Evolutionary conservation across 2,329 filamentous ascomycete species (phyloP).

Genomic region (Juglanconis sp.): DNA sequence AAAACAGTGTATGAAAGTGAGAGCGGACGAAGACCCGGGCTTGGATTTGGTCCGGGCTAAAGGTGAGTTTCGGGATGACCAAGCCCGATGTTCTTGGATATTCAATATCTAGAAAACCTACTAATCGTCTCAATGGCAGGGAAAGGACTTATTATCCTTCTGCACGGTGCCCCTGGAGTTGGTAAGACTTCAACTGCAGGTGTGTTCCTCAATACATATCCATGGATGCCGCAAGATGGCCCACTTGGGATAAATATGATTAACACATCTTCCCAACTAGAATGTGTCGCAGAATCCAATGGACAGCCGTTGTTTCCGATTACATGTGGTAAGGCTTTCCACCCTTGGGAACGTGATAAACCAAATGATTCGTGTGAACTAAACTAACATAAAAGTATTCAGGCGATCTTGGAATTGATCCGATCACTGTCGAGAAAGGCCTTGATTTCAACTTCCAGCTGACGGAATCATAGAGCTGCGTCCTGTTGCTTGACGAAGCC

Average conservation of each 20-base stretch:
- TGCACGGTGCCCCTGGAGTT: background rate
- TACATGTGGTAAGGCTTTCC: background rate
- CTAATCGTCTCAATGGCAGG: background rate
- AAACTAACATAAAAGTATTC: background rate
- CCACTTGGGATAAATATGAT: background rate
- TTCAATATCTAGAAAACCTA: too few species aligned
- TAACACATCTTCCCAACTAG: background rate
- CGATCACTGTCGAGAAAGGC: background rate
- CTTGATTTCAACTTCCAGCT: background rate
- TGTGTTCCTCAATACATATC: background rate
- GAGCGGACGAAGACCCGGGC: too few species aligned
- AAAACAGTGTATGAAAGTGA: too few species aligned
- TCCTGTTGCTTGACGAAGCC: slow-evolving; percentile 29
- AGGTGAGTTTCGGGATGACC: too few species aligned
- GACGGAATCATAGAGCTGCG: slow-evolving; percentile 22
- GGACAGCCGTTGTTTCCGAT: background rate
- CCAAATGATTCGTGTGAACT: background rate
- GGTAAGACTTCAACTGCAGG: background rate
- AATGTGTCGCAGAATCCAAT: background rate
- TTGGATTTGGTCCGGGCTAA: too few species aligned
- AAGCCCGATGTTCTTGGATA: too few species aligned
- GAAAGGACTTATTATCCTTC: background rate
- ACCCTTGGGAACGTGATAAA: background rate
- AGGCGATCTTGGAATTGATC: background rate
- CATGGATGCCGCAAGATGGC: background rate